phyloP scores from a whole-genome alignment of 768 basidiomycete genomes.

The Neoboletus brunneissimus region DNA sequence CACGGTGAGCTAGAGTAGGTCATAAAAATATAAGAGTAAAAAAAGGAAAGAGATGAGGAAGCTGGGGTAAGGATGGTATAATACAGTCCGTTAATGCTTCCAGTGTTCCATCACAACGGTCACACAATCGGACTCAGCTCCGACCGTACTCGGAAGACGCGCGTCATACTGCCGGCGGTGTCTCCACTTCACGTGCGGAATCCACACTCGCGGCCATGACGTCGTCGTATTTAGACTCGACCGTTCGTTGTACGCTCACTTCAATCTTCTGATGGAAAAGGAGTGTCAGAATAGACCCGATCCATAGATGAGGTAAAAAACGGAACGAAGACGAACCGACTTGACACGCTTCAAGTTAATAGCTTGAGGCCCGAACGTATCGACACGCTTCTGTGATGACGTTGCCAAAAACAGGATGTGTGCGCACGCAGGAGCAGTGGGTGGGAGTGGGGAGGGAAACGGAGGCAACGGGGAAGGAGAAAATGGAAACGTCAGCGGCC shows the following conservation, averaged over 20 bases:
- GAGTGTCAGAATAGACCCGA: background rate
- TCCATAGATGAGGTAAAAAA: background rate
- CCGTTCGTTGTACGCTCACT: conserved; percentile 17
- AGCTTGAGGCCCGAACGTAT: background rate
- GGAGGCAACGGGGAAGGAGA: background rate
- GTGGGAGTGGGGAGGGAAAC: too few species aligned
- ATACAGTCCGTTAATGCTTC: background rate
- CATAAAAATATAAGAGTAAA: too few species aligned
- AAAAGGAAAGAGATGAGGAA: too few species aligned
- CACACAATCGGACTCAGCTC: too few species aligned
- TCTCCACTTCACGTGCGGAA: background rate
- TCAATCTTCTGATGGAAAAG: conserved; percentile 9
- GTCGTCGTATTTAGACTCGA: conserved; percentile 17
- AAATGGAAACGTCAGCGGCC: background rate
- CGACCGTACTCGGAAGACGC: background rate
- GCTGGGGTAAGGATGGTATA: too few species aligned
- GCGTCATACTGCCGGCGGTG: background rate
- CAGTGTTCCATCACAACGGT: background rate
- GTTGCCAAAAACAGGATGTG: background rate
- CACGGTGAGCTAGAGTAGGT: too few species aligned
- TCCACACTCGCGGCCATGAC: background rate
- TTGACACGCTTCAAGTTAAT: background rate
- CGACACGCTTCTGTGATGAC: conserved; percentile 1
- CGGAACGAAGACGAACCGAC: conserved; percentile 10
- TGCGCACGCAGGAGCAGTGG: background rate